Evolutionary conservation across 164 flowering plant species (phyloP), one percentile per base, ranked within the genome.

Genomic region (Magnolia sinica): DNA sequence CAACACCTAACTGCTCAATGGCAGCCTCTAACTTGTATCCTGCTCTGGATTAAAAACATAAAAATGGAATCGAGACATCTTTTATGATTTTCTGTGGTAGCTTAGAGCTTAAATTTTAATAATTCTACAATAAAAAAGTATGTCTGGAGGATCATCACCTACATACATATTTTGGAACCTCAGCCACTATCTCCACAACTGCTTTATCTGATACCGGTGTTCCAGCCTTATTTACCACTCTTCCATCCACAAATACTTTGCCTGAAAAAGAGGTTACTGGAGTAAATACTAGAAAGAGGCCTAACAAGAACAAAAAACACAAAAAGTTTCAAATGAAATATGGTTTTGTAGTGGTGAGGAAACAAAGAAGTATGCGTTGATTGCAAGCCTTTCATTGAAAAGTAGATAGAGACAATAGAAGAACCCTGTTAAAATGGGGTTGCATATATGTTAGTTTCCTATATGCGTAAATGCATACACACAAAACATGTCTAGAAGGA

Each of bases 101-200:
- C 61, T 55, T 55, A 11, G 18, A 11, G 61, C 61, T 55, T 16
- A 55, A 55, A 55, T 55, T 16, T 55, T 55, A 55, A 55, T 37
- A 37, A 55, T 55, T 55, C 18, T 55, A 11, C 13, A 55, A 11
- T 8, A 55, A 16, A 11, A 55, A 55, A 55, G 61, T 55, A 55
- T 68, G 29, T 80, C 45, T 3, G 65, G 76, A 55, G 82, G 82
- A 73, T 85, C 84, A 87, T 94, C 94, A 96, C 98, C 99, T 94
- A 89, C 98, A 96, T 90, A 96, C 99, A 83, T 91, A 96, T 96
- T 94, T 96, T 66, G 99, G 99, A 81, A 91, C 79, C 86, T 91
- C 92, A 67, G 97, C 99, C 51, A 19, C 88, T 80, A 96, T 96
- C 87, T 96, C 92, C 63, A 96, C 92, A 73, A 83, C 74, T 59